phyloP scores from a whole-genome alignment of 805 yeast genomes.

The Candida lessepsii region DNA sequence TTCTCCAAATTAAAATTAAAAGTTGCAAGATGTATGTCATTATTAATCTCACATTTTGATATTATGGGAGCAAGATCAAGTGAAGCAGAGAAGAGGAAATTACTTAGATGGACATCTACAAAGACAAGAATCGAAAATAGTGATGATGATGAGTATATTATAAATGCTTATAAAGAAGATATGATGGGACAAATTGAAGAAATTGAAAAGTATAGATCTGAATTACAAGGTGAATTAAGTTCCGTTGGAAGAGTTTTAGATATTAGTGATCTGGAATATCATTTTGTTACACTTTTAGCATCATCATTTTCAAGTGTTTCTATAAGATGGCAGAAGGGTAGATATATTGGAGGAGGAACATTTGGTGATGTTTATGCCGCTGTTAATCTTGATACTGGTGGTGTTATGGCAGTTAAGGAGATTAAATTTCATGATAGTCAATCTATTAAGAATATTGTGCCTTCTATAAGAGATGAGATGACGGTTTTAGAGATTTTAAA shows the following conservation, averaged over 20 bases:
- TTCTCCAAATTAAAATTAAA: constrained; percentile 70
- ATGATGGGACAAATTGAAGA: constrained; percentile 62
- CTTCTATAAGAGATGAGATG: constrained; percentile 94
- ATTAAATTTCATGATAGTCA: constrained; percentile 87
- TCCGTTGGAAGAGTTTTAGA: constrained; percentile 87
- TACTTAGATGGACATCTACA: constrained; percentile 52
- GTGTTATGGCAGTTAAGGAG: constrained; percentile 95
- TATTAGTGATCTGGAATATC: constrained; percentile 82
- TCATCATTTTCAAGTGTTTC: constrained; percentile 87
- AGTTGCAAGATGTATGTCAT: constrained; percentile 92
- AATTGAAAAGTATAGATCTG: constrained; percentile 58
- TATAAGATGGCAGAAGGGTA: constrained; percentile 96
- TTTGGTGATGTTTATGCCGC: constrained; percentile 95
- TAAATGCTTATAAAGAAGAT: constrained; percentile 58
- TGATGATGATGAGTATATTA: constrained; percentile 38
- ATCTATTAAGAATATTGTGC: constrained; percentile 78
- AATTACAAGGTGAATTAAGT: constrained; percentile 37
- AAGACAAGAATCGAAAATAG: constrained; percentile 51
- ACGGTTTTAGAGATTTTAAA: constrained; percentile 90
- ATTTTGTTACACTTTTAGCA: constrained; percentile 80
- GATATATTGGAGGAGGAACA: constrained; percentile 90
- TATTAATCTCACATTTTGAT: constrained; percentile 92
- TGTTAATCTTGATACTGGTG: constrained; percentile 90
- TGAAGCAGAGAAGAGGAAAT: constrained; percentile 57
- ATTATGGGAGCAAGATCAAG: constrained; percentile 96